Evolutionary conservation across 768 basidiomycete species (phyloP).

Genomic region (Bullera alba): DNA sequence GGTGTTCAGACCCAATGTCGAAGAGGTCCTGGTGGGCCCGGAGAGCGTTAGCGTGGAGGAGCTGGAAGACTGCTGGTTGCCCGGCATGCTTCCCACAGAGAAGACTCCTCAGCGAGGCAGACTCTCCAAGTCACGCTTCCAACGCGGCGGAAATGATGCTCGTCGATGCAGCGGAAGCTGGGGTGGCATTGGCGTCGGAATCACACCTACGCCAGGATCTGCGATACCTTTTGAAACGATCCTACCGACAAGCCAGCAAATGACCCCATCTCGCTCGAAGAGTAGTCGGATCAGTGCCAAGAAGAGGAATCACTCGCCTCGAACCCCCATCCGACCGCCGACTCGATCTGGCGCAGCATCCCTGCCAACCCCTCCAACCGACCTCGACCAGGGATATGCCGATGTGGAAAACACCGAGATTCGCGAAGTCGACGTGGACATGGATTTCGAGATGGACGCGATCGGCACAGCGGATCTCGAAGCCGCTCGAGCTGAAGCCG

Average conservation of each 20-base stretch:
- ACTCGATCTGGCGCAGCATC: constrained; percentile 1
- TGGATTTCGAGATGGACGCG: constrained; percentile 16
- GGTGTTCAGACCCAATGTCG: constrained; percentile 6
- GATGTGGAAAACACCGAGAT: neutral
- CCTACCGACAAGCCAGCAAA: neutral
- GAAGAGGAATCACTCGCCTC: neutral
- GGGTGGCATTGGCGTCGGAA: constrained; percentile 34
- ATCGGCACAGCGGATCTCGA: constrained; percentile 36
- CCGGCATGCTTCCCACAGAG: constrained; percentile 1
- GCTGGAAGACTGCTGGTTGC: neutral
- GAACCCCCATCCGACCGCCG: no score
- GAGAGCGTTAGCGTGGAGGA: constrained; percentile 26
- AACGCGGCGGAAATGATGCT: neutral
- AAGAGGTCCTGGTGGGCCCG: constrained; percentile 30
- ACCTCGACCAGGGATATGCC: neutral
- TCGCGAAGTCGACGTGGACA: no score
- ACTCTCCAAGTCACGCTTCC: constrained; percentile 4
- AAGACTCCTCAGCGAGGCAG: constrained; percentile 21
- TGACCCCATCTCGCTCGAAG: neutral
- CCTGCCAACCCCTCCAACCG: neutral
- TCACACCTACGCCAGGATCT: neutral
- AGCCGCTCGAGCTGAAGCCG: constrained; percentile 24
- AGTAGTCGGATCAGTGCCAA: neutral
- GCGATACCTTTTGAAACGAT: constrained; percentile 3
- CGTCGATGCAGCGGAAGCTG: constrained; percentile 13